phyloP scores from a whole-genome alignment of 441 rosid species.

The Corymbia calophylla region DNA sequence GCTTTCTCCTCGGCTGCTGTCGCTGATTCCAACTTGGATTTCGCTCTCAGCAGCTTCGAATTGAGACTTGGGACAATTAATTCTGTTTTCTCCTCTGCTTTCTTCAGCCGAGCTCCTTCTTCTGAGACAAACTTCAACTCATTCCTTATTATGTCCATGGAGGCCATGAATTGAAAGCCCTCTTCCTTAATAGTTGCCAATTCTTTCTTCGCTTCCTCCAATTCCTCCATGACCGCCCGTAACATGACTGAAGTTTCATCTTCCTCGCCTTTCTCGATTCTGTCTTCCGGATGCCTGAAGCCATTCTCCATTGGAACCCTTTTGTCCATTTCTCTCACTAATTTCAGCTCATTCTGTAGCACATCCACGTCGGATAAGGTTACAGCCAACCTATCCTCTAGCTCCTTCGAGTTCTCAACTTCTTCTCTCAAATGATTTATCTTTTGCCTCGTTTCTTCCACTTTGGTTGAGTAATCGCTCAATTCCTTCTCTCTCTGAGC shows the following conservation, averaged over 20 bases:
- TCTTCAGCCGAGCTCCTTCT: conserved; percentile 39
- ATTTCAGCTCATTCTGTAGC: conserved; percentile 49
- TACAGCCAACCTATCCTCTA: conserved; percentile 41
- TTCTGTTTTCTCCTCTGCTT: conserved; percentile 39
- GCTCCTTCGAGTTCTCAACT: conserved; percentile 38
- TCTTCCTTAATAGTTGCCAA: conserved; percentile 43
- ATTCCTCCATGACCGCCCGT: conserved; percentile 30
- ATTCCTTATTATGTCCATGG: conserved; percentile 59
- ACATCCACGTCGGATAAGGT: conserved; percentile 56
- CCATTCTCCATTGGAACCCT: conserved; percentile 24
- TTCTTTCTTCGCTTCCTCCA: conserved; percentile 60
- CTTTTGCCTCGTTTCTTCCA: conserved; percentile 27
- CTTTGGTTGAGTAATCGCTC: conserved; percentile 14
- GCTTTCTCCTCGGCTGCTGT: conserved; percentile 49
- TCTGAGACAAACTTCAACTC: conserved; percentile 40
- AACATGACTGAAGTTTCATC: conserved; percentile 12
- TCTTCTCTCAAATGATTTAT: conserved; percentile 27
- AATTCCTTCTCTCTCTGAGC: conserved; percentile 37
- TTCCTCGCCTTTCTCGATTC: conserved; percentile 11
- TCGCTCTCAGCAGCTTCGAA: conserved; percentile 71
- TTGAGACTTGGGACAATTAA: conserved; percentile 44
- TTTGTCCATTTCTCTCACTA: conserved; percentile 35
- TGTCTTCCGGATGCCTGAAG: conserved; percentile 16
- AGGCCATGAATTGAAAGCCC: conserved; percentile 48
- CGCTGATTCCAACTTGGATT: conserved; percentile 45